Conservation (phyloP, 805 yeast genomes). For the Torulaspora quercuum region DNA sequence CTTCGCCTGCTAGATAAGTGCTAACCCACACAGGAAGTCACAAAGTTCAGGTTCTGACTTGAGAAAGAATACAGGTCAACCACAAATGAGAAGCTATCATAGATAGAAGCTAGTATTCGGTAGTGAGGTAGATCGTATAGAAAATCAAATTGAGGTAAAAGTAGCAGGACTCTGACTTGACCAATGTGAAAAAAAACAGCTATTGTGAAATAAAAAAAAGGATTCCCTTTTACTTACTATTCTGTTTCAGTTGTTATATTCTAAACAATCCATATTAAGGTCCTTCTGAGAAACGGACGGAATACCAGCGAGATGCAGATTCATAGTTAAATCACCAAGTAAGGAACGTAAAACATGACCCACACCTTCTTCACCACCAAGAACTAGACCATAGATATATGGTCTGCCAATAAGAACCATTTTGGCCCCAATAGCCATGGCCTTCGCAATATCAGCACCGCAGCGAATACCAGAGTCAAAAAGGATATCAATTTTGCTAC, state of each 20-base stretch:
- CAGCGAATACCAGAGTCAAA: conserved; percentile 76
- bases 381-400: conserved; percentile 67
- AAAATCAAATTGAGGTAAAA: too few relatives aligned
- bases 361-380: conserved; percentile 76
- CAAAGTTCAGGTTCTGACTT: too few relatives aligned
- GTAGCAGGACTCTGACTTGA: too few relatives aligned
- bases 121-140: too few relatives aligned
- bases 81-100: too few relatives aligned
- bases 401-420: conserved; percentile 76
- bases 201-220: too few relatives aligned
- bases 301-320: conserved; percentile 16
- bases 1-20: too few relatives aligned
- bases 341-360: conserved; percentile 20
- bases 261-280: conserved; percentile 13
- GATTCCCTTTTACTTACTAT: too few relatives aligned
- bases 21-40: too few relatives aligned
- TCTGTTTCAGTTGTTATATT: conserved; percentile 10
- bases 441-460: conserved; percentile 71
- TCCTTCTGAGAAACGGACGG: conserved; percentile 14
- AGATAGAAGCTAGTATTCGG: too few relatives aligned
- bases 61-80: too few relatives aligned
- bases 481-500: conserved; percentile 51
- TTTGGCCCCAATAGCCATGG: conserved; percentile 70
- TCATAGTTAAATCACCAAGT: conserved; percentile 17
- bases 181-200: too few relatives aligned